phyloP scores from a whole-genome alignment of 1,284 basidiomycete genomes.

The Ganoderma lingzhi region DNA sequence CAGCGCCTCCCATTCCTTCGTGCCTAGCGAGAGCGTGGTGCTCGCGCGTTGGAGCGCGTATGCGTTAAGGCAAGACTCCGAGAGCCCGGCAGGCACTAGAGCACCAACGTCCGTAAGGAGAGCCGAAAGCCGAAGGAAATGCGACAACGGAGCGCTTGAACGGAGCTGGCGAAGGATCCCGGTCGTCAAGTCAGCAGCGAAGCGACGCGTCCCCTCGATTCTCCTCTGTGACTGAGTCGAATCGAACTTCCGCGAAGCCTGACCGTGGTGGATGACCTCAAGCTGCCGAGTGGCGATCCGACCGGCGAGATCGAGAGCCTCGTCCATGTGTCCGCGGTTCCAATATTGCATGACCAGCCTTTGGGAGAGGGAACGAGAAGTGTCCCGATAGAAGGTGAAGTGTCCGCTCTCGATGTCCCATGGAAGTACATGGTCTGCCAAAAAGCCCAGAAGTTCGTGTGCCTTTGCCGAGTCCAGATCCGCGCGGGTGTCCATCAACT shows the following conservation, averaged over 20 bases:
- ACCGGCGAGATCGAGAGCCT: constrained; percentile 27
- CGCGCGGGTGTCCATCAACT: constrained; percentile 42
- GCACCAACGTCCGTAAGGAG: constrained; percentile 30
- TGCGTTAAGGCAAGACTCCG: constrained; percentile 34
- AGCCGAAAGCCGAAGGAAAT: constrained; percentile 28
- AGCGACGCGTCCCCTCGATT: constrained; percentile 32
- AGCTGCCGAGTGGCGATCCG: constrained; percentile 28
- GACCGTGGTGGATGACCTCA: constrained; percentile 27
- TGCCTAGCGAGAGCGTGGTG: constrained; percentile 34
- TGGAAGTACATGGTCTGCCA: constrained; percentile 36
- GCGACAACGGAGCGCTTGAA: constrained; percentile 18
- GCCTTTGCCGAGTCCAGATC: constrained; percentile 32
- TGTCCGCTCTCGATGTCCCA: constrained; percentile 24
- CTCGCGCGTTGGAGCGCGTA: constrained; percentile 40
- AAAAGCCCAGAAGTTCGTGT: constrained; percentile 39
- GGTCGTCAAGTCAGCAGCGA: constrained; percentile 25
- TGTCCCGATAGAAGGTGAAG: constrained; percentile 31
- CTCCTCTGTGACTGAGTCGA: constrained; percentile 28
- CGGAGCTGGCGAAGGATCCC: constrained; percentile 15
- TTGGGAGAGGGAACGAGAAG: constrained; percentile 31
- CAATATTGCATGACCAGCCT: constrained; percentile 33
- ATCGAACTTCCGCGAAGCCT: constrained; percentile 24
- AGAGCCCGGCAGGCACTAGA: constrained; percentile 23
- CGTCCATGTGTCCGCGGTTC: constrained; percentile 23
- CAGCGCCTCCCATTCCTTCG: constrained; percentile 42